Evolutionary conservation across 2,329 filamentous ascomycete genomes (phyloP).

Genomic region (Cladophialophora exuberans): DNA sequence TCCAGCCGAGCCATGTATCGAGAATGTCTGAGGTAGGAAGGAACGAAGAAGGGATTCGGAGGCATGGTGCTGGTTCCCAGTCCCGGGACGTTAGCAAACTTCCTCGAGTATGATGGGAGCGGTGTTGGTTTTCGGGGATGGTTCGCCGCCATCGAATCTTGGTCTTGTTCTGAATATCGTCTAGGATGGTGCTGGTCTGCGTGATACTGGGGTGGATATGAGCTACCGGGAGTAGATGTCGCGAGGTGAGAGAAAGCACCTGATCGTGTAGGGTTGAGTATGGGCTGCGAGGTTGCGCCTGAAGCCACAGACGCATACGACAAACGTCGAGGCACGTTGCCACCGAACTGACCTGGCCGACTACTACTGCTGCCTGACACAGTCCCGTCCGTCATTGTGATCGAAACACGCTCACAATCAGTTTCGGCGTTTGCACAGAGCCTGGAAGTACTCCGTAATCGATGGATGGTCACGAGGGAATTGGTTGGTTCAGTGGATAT

Average conservation of each 20-base stretch:
- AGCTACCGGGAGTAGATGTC: slow-evolving; percentile 38
- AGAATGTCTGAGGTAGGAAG: slow-evolving; percentile 79
- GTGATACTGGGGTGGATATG: slow-evolving; percentile 42
- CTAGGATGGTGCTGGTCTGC: slow-evolving; percentile 39
- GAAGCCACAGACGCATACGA: slow-evolving; percentile 67
- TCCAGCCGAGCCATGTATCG: slow-evolving; percentile 77
- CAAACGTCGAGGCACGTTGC: slow-evolving; percentile 49
- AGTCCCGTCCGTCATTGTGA: slow-evolving; percentile 24
- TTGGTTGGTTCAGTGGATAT: slow-evolving; percentile 4
- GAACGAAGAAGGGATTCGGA: slow-evolving; percentile 69
- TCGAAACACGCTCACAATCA: too few species aligned
- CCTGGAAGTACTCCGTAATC: neutral
- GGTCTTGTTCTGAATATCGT: slow-evolving; percentile 48
- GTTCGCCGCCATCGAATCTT: slow-evolving; percentile 50
- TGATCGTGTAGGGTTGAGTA: slow-evolving; percentile 46
- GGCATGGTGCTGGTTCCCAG: slow-evolving; percentile 32
- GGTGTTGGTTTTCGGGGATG: slow-evolving; percentile 48
- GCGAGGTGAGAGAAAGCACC: slow-evolving; percentile 39
- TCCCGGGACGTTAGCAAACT: slow-evolving; percentile 45
- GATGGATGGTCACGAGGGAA: slow-evolving; percentile 19
- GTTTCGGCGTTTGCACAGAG: neutral
- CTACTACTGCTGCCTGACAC: slow-evolving; percentile 19
- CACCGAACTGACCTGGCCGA: slow-evolving; percentile 18
- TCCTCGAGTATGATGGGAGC: slow-evolving; percentile 53
- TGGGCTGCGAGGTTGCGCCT: slow-evolving; percentile 48